phyloP scores from a whole-genome alignment of 2,329 filamentous ascomycete species.

The Myriosclerotinia duriaeana region DNA sequence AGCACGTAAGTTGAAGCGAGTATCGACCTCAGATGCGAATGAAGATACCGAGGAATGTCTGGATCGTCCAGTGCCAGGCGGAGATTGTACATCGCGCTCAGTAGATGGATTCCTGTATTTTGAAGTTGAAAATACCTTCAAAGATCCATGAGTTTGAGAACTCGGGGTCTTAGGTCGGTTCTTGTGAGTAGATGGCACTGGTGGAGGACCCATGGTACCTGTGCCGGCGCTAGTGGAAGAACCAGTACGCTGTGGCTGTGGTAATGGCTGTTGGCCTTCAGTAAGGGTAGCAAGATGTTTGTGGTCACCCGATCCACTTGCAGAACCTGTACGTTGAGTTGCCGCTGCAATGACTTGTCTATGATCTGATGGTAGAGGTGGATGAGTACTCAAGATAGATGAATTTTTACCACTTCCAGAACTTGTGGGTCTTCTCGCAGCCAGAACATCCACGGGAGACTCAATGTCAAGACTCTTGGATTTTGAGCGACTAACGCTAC shows the following conservation, averaged over 20 bases:
- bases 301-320: constrained; percentile 15
- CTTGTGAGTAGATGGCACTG: constrained; percentile 69
- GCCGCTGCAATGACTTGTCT: constrained; percentile 82
- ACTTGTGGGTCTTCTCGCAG: constrained; percentile 64
- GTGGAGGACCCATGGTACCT: constrained; percentile 77
- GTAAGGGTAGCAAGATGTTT: constrained; percentile 16
- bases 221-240: constrained; percentile 44
- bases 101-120: constrained; percentile 50
- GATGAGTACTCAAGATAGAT: constrained; percentile 51
- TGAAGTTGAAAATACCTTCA: constrained; percentile 47
- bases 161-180: constrained; percentile 61
- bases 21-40: constrained; percentile 91
- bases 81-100: constrained; percentile 52
- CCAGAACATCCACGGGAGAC: constrained; percentile 42
- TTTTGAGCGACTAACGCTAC: constrained; percentile 46
- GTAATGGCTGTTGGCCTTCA: constrained; percentile 76
- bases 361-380: constrained; percentile 80
- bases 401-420: constrained; percentile 63
- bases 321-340: constrained; percentile 56
- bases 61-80: constrained; percentile 46
- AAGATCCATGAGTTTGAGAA: constrained; percentile 46
- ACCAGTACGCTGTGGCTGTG: constrained; percentile 63
- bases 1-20: constrained; percentile 76
- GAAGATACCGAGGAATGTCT: constrained; percentile 88
- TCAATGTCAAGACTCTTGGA: constrained; percentile 43